Base-by-base conservation (phyloP, 495 filamentous ascomycete genomes). In the Beverwykella pulmonaria region DNA sequence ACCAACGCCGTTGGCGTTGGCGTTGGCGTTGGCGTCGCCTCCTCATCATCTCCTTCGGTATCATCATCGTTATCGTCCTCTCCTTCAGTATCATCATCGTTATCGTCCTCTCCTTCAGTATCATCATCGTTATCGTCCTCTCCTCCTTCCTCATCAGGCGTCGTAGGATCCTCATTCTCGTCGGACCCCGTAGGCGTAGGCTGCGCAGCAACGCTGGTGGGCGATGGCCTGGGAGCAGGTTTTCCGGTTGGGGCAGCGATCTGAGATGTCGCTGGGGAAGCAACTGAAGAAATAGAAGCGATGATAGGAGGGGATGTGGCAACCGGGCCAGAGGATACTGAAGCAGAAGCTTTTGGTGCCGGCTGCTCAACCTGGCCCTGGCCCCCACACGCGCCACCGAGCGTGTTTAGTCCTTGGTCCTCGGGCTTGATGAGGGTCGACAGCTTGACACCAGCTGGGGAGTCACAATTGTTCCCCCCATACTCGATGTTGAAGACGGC, bases 401-500 rank as follows among this genome's bases (percentile, higher is more conserved):
- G 53, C 2, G 52, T 54, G 29, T 59, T 59, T 44, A 69, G 26
- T 4, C 25, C 34, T 59, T 58, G 59, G 20, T 63, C 59, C 46
- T 63, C 60, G 2, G 53, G 30, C 53, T 63, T 63, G 20, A 59
- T 56, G n/a, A 59, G 25, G 6, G 54, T 63, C 1, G 65, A 67
- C 2, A 67, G 56, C 32, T 61, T 69, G 41, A 69, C 65, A 4
- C 65, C 65, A 17, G 17, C 27, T 1, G 54, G 53, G 0, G 57
- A 39, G 5, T 32, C 41, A 30, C 65, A 69, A 8, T 39, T 1
- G 15, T 55, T 25, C 1, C 61, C 61, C 12, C 61, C 61, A 29
- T 91, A 90, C 74, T 90, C 88, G 59, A 90, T 87, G 68, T 90
- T 84, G 69, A 90, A 90, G 20, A 91, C 86, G 0, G 88, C 87